phyloP scores from a whole-genome alignment of 352 stramenopile genomes.

The Saprolegnia diclina region DNA sequence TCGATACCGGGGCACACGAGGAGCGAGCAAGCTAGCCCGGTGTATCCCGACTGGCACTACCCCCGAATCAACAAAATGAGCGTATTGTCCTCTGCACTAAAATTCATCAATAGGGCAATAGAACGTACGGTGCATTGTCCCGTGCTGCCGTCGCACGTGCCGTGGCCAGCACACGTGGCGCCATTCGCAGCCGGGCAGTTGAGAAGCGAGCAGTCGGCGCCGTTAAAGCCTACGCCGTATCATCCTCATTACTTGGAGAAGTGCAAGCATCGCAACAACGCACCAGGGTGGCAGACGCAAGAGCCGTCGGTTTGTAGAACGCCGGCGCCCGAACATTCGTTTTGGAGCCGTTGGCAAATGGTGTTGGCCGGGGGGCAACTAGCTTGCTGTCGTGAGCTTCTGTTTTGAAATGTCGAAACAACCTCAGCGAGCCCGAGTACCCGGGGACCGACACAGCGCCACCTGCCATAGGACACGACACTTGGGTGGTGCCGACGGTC shows the following conservation, averaged over 20 bases:
- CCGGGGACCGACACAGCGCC: slow-evolving; percentile 47
- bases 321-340: slow-evolving; percentile 59
- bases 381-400: neutral
- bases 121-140: slow-evolving; percentile 34
- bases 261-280: neutral
- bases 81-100: neutral
- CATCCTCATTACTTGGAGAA: neutral
- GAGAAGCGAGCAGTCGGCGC: slow-evolving; percentile 47
- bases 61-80: neutral
- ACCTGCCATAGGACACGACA: slow-evolving; percentile 55
- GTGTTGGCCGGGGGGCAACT: slow-evolving; percentile 41
- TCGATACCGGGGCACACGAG: slow-evolving; percentile 43
- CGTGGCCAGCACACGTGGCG: slow-evolving; percentile 43
- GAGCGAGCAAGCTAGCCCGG: slow-evolving; percentile 49
- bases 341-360: slow-evolving; percentile 59
- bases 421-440: slow-evolving; percentile 41
- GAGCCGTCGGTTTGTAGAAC: slow-evolving; percentile 43
- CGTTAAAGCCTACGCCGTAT: slow-evolving; percentile 35
- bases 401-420: neutral
- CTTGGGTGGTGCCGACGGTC: slow-evolving; percentile 43
- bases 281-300: slow-evolving; percentile 49
- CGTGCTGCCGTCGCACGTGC: slow-evolving; percentile 43
- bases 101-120: too few species aligned
- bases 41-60: slow-evolving; percentile 44
- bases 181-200: slow-evolving; percentile 38